Conservation (phyloP, 192 early-diverging fungal species). For the Coemansia reversa region DNA sequence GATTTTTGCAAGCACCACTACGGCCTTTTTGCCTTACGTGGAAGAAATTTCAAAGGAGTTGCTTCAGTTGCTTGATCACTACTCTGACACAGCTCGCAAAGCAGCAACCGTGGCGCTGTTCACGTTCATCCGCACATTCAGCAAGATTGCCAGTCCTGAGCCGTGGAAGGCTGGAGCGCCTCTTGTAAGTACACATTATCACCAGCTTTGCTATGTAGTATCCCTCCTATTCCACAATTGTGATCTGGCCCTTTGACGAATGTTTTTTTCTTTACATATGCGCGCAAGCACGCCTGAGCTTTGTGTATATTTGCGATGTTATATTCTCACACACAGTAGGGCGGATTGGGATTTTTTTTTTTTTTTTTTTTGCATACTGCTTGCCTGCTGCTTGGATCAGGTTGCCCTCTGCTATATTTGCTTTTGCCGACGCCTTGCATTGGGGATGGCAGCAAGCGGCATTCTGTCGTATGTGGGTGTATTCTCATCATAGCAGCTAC, state of each 20-base stretch:
- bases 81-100: conserved; percentile 82
- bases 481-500: not conserved
- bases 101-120: conserved; percentile 70
- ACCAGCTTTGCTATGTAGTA: not conserved
- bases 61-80: conserved; percentile 67
- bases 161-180: conserved; percentile 80
- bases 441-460: not conserved
- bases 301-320: not conserved
- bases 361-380: too few species aligned
- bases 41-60: conserved; percentile 69
- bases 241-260: not conserved
- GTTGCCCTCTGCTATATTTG: not conserved
- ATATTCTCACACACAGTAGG: too few species aligned
- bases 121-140: conserved; percentile 75
- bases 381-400: too few species aligned
- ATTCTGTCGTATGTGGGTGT: not conserved
- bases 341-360: too few species aligned
- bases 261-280: not conserved
- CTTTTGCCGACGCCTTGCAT: not conserved
- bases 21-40: conserved; percentile 82
- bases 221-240: not conserved
- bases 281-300: not conserved
- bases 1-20: conserved; percentile 73
- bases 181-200: conserved; percentile 35
- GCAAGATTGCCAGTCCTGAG: conserved; percentile 63